These are phyloP conservation scores for Leishmania gerbilli DNA, from an alignment of 208 protist genomes.

Conservation along the genomic window DNA sequence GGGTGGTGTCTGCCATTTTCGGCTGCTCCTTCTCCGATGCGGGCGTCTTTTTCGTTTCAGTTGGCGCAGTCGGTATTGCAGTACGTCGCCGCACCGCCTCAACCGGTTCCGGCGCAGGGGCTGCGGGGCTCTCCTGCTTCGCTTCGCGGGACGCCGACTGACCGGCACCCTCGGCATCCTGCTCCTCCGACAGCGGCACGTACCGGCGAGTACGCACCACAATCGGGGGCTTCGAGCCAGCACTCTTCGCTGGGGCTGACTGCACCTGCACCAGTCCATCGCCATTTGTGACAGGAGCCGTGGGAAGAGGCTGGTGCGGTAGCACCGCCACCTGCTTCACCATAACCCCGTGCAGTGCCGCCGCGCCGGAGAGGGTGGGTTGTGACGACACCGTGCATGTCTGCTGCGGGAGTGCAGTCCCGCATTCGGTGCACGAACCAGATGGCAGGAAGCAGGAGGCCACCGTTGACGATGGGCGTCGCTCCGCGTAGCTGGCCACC, in stretches of 20 bases:
- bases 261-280: conserved; percentile 11
- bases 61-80: not conserved
- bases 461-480: conserved; percentile 3
- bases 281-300: conserved; percentile 8
- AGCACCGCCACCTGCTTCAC: conserved; percentile 1
- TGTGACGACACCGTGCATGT: not conserved
- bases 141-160: not conserved
- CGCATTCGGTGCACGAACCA: not conserved
- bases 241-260: conserved; percentile 24
- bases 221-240: conserved; percentile 24
- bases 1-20: not conserved
- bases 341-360: not conserved
- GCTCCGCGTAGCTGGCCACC: conserved; percentile 10
- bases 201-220: conserved; percentile 38
- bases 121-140: not conserved
- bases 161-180: not conserved
- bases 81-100: conserved; percentile 15
- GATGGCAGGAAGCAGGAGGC: not conserved
- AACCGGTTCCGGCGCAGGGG: conserved; percentile 8
- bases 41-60: not conserved
- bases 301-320: not conserved
- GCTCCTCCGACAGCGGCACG: conserved; percentile 20
- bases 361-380: not conserved
- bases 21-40: not conserved
- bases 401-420: not conserved